Evolutionary conservation across 768 basidiomycete species (phyloP).

Genomic region (Mycena galericulata): DNA sequence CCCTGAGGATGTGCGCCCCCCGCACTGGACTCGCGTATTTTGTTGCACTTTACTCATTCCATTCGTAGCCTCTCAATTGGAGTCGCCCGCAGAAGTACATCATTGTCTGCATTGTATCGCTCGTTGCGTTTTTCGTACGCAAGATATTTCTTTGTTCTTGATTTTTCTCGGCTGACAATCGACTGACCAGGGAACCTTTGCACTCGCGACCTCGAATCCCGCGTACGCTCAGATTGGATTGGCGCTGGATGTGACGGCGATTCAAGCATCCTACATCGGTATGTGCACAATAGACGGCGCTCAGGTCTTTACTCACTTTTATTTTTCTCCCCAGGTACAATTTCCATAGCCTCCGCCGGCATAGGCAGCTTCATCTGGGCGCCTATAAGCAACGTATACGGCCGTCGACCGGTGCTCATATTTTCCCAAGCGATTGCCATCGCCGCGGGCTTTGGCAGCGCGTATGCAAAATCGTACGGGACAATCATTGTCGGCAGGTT

Average conservation of each 20-base stretch:
- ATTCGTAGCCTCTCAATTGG: conserved; percentile 39
- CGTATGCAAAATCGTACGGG: conserved; percentile 33
- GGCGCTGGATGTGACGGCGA: conserved; percentile 22
- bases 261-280: conserved; percentile 33
- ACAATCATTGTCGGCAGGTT: conserved; percentile 29
- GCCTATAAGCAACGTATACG: conserved; percentile 41
- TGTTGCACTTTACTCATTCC: not conserved
- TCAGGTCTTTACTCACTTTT: not conserved
- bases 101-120: conserved; percentile 29
- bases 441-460: conserved; percentile 31
- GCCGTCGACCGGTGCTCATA: conserved; percentile 39
- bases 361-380: conserved; percentile 39
- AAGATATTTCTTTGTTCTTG: too few species aligned
- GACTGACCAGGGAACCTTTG: conserved; percentile 28
- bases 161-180: not conserved
- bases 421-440: conserved; percentile 34
- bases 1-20: conserved; percentile 34
- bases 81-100: conserved; percentile 32
- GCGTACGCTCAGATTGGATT: conserved; percentile 35
- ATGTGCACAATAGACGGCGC: not conserved
- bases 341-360: conserved; percentile 34
- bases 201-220: conserved; percentile 37
- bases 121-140: conserved; percentile 37
- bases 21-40: not conserved
- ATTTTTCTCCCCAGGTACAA: conserved; percentile 28